These are phyloP conservation scores for Eimeria acervulina DNA, from an alignment of 169 alveolate species.

Conservation along the genomic window DNA sequence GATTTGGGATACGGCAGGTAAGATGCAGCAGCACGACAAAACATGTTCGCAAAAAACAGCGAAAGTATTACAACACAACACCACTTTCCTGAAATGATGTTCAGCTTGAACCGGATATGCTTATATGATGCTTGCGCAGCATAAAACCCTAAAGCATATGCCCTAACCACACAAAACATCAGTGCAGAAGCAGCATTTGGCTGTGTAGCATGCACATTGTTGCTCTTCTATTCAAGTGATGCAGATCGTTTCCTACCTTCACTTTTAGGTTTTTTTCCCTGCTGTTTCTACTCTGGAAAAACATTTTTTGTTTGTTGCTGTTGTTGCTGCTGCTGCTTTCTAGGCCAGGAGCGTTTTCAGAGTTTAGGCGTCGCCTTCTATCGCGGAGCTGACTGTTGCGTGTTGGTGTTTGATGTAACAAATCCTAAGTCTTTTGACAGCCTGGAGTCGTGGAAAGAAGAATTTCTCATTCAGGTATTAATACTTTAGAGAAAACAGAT, in stretches of 20 bases:
- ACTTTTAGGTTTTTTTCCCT: no score
- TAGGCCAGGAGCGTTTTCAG: conserved; percentile 99
- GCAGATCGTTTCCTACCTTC: no score
- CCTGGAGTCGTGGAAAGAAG: conserved; percentile 98
- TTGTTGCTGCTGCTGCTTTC: background rate
- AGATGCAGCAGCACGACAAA: background rate
- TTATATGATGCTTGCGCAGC: no score
- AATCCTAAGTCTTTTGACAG: conserved; percentile 96
- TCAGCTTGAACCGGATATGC: no score
- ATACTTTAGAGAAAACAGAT: background rate
- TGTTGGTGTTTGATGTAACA: conserved; percentile 97
- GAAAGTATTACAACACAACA: no score
- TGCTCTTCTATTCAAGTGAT: no score
- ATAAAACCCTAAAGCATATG: no score
- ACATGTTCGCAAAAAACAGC: background rate
- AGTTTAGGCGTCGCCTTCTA: conserved; percentile 98
- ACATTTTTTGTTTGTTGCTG: no score
- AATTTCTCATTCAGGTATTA: conserved; percentile 95
- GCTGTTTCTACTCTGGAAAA: no score
- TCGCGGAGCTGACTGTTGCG: conserved; percentile 99
- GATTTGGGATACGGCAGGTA: conserved; percentile 90
- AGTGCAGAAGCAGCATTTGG: no score
- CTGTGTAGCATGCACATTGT: background rate
- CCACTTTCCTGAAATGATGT: no score
- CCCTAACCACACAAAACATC: no score